phyloP scores from a whole-genome alignment of 106 monocot species.

The Acanthochlamys bracteata region DNA sequence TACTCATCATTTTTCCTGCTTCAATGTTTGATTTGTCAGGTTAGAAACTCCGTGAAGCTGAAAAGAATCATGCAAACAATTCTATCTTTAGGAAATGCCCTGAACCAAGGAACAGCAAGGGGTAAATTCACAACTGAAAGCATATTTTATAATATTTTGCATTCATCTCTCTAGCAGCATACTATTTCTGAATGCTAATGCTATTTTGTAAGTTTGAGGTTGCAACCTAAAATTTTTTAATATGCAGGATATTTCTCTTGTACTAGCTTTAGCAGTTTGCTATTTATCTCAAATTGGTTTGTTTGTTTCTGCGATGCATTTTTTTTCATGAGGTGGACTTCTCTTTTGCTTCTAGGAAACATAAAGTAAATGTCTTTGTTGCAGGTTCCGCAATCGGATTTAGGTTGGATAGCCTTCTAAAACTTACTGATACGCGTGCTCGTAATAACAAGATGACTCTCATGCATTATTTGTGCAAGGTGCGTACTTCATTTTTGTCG shows the following conservation, averaged over 20 bases:
- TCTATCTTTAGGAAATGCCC: constrained; percentile 93
- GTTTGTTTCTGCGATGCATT: too few relatives aligned
- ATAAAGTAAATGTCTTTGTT: not conserved
- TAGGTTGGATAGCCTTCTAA: constrained; percentile 90
- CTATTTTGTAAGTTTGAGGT: too few relatives aligned
- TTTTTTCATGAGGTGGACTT: too few relatives aligned
- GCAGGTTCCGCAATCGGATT: constrained; percentile 94
- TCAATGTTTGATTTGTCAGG: constrained; percentile 21
- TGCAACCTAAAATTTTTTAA: too few relatives aligned
- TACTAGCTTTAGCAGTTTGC: too few relatives aligned
- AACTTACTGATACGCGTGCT: constrained; percentile 82
- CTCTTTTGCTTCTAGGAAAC: too few relatives aligned
- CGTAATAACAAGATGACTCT: constrained; percentile 87
- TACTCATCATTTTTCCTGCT: too few relatives aligned
- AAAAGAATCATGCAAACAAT: constrained; percentile 98
- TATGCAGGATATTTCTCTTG: too few relatives aligned
- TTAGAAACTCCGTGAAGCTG: constrained; percentile 74
- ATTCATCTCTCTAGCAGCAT: not conserved
- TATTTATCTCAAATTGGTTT: too few relatives aligned
- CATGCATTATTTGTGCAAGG: constrained; percentile 97
- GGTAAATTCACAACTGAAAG: constrained; percentile 28
- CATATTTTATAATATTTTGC: too few relatives aligned
- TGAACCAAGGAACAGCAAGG: constrained; percentile 94
- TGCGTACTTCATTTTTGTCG: constrained; percentile 2
- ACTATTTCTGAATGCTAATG: not conserved